These are phyloP conservation scores for Fraxinus floribunda DNA, from an alignment of 305 asterid species.

Conservation along the genomic window DNA sequence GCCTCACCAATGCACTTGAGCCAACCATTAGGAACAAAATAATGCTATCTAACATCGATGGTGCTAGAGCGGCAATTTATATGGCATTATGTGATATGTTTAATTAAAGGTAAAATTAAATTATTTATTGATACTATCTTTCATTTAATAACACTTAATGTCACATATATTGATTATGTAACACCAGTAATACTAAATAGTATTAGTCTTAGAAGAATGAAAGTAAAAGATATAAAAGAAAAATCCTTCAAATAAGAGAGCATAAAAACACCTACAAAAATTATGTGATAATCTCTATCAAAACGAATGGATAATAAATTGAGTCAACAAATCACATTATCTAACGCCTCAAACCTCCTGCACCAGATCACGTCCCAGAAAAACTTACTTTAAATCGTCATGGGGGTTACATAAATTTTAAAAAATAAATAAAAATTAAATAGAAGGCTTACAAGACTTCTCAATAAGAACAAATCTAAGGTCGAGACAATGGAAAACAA, in stretches of 20 bases:
- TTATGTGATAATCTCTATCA: background rate
- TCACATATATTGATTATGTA: no score
- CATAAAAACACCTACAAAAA: background rate
- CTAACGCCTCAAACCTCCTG: background rate
- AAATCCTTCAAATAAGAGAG: background rate
- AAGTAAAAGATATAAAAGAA: background rate
- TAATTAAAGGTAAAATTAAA: no score
- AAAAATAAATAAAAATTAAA: no score
- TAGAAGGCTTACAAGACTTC: background rate
- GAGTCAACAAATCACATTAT: background rate
- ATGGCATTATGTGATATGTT: no score
- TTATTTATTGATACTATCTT: no score
- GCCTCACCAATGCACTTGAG: no score
- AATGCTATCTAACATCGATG: no score
- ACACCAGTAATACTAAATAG: no score
- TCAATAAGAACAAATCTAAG: background rate
- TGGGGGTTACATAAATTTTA: background rate
- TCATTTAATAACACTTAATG: no score
- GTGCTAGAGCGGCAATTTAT: no score
- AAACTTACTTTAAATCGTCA: background rate
- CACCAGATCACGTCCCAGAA: background rate
- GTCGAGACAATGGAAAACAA: background rate
- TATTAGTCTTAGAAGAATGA: background rate
- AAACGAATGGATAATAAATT: background rate
- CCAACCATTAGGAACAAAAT: background rate